These are phyloP conservation scores for Byssoonygena ceratinophila DNA, from an alignment of 2,329 filamentous ascomycete genomes.

Conservation along the genomic window DNA sequence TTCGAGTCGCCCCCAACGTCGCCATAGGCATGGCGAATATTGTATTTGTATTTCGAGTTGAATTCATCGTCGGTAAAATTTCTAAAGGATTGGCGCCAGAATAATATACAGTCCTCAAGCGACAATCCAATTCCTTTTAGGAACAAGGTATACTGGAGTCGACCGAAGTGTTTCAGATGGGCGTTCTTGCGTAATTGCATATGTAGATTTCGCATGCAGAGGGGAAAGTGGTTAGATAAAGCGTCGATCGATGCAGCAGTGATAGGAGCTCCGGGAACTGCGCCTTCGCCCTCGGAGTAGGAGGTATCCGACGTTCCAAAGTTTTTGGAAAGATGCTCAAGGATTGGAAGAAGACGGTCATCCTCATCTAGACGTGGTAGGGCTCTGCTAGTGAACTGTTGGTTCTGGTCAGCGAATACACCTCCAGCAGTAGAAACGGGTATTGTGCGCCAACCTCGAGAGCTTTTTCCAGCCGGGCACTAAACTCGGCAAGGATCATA, in stretches of 20 bases:
- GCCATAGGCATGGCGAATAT: constrained; percentile 87
- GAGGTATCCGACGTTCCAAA: constrained; percentile 84
- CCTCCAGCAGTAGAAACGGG: background rate
- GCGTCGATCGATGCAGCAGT: constrained; percentile 68
- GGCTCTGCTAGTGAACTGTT: constrained; percentile 72
- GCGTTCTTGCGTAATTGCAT: constrained; percentile 72
- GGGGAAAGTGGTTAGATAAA: constrained; percentile 70
- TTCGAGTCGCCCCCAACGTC: constrained; percentile 91
- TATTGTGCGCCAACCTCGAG: constrained; percentile 55
- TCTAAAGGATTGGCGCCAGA: constrained; percentile 81
- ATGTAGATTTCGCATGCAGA: constrained; percentile 92
- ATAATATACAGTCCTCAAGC: constrained; percentile 80
- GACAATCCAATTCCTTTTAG: constrained; percentile 88
- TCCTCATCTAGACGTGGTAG: constrained; percentile 91
- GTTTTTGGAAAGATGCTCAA: constrained; percentile 81
- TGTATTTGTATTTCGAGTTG: constrained; percentile 96
- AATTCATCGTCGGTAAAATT: constrained; percentile 87
- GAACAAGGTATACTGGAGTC: constrained; percentile 91
- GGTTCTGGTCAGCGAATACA: background rate
- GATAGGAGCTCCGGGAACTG: constrained; percentile 61
- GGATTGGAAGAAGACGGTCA: constrained; percentile 68
- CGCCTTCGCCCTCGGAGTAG: constrained; percentile 57
- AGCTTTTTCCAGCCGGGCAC: constrained; percentile 63
- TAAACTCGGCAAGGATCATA: constrained; percentile 83
- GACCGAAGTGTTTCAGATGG: constrained; percentile 86